These are phyloP conservation scores for Tricholoma saponaceum DNA, from an alignment of 768 basidiomycete genomes.

Conservation along the genomic window DNA sequence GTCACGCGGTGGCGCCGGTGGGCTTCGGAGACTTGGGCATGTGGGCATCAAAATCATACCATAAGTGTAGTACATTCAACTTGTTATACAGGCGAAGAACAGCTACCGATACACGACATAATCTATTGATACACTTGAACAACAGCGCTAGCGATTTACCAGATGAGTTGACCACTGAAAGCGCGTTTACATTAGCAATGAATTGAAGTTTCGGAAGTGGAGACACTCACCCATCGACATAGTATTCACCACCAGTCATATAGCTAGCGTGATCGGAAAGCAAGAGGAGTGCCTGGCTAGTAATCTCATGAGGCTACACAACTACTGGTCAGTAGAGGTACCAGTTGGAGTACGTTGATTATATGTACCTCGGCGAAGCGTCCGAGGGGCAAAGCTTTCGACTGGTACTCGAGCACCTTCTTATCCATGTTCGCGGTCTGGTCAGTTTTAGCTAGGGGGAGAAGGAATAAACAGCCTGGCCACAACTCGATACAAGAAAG, in stretches of 20 bases:
- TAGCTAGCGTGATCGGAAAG: slow-evolving; percentile 49
- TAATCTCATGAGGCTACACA: slow-evolving; percentile 50
- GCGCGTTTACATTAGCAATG: not conserved
- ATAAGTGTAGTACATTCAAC: too few species aligned
- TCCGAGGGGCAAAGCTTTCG: slow-evolving; percentile 43
- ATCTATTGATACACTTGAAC: not conserved
- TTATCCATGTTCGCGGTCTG: slow-evolving; percentile 53
- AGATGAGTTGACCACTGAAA: slow-evolving; percentile 26
- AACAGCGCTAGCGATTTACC: slow-evolving; percentile 12
- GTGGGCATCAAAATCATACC: too few species aligned
- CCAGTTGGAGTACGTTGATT: not conserved
- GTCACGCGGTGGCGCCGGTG: too few species aligned
- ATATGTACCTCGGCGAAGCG: slow-evolving; percentile 50
- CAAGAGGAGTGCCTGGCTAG: slow-evolving; percentile 49
- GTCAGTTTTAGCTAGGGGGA: slow-evolving; percentile 47
- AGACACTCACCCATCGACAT: slow-evolving; percentile 48
- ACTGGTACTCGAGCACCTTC: slow-evolving; percentile 44
- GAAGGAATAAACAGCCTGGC: not conserved
- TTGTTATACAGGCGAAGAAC: too few species aligned
- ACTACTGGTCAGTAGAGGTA: not conserved
- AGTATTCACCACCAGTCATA: slow-evolving; percentile 56
- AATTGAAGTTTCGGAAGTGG: not conserved
- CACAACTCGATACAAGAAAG: not conserved
- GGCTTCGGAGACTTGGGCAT: too few species aligned
- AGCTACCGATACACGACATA: too few species aligned